Conservation (phyloP, 306 rosid genomes). For the Pyrus pyrifolia region DNA sequence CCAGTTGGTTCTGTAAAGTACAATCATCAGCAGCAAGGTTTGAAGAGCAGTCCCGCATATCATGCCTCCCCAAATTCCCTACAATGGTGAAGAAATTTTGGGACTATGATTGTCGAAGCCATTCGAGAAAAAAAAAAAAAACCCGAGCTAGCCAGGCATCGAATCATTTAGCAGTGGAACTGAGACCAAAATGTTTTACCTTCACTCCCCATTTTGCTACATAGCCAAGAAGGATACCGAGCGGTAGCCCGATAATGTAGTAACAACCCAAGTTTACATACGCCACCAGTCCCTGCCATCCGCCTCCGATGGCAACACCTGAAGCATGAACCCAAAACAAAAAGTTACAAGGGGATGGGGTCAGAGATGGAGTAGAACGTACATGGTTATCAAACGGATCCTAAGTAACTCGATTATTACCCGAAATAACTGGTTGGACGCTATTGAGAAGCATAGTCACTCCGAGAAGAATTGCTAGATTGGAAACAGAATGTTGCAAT, state of each 20-base stretch:
- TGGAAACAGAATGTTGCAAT: slow-evolving; percentile 47
- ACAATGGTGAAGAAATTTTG: background rate
- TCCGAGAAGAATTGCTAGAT: slow-evolving; percentile 62
- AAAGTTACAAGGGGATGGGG: background rate
- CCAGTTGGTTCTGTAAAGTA: slow-evolving; percentile 51
- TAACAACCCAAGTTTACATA: slow-evolving; percentile 72
- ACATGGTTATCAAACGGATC: background rate
- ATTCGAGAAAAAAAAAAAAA: background rate
- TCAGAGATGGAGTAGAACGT: background rate
- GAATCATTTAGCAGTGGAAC: background rate
- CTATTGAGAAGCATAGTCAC: slow-evolving; percentile 75
- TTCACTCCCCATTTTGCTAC: slow-evolving; percentile 46
- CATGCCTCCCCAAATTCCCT: slow-evolving; percentile 70
- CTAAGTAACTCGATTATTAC: slow-evolving; percentile 12
- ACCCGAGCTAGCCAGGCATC: background rate
- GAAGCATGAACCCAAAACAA: background rate
- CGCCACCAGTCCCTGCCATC: slow-evolving; percentile 88
- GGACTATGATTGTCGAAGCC: background rate
- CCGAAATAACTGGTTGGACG: slow-evolving; percentile 87
- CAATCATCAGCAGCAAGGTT: slow-evolving; percentile 37
- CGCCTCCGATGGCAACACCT: slow-evolving; percentile 96
- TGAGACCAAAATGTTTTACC: slow-evolving; percentile 27
- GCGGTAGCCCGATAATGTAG: slow-evolving; percentile 72
- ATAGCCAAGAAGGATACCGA: slow-evolving; percentile 69
- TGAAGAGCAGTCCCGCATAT: slow-evolving; percentile 46